Conservation (phyloP, 805 yeast genomes). For the Kregervanrija delftensis region DNA sequence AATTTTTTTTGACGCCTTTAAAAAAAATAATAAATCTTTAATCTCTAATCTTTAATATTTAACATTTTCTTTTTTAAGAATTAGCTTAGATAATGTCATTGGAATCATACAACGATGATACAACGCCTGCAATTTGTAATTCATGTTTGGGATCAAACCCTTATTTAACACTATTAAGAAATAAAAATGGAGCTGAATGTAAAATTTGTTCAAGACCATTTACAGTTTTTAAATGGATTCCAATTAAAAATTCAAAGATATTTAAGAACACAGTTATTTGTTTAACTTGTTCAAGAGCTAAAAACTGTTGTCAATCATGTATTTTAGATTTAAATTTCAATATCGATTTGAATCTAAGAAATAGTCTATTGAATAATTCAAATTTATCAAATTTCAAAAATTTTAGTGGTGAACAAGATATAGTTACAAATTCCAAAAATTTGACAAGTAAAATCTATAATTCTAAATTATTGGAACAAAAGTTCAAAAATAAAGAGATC, state of each 20-base stretch:
- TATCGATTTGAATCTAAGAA: slow-evolving; percentile 72
- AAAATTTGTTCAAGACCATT: slow-evolving; percentile 80
- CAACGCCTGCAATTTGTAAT: slow-evolving; percentile 62
- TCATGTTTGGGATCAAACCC: slow-evolving; percentile 63
- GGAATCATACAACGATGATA: slow-evolving; percentile 11
- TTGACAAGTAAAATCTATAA: slow-evolving; percentile 44
- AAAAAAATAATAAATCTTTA: no score
- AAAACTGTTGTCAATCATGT: slow-evolving; percentile 85
- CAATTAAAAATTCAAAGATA: slow-evolving; percentile 22
- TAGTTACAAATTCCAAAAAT: slow-evolving; percentile 40
- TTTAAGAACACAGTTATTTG: slow-evolving; percentile 67
- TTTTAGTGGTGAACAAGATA: slow-evolving; percentile 15
- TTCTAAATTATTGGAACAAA: slow-evolving; percentile 39
- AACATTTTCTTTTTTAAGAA: not conserved
- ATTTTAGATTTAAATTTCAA: slow-evolving; percentile 76
- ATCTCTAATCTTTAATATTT: not conserved
- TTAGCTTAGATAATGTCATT: not conserved
- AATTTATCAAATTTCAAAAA: slow-evolving; percentile 32
- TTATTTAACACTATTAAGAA: slow-evolving; percentile 65
- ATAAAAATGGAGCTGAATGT: slow-evolving; percentile 71
- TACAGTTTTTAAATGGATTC: slow-evolving; percentile 72
- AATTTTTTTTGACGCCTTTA: no score
- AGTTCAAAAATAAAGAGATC: slow-evolving; percentile 16
- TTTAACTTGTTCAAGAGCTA: slow-evolving; percentile 66
- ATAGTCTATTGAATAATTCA: slow-evolving; percentile 71